phyloP scores from a whole-genome alignment of 805 yeast species.

The Schwanniomyces vanrijiae region DNA sequence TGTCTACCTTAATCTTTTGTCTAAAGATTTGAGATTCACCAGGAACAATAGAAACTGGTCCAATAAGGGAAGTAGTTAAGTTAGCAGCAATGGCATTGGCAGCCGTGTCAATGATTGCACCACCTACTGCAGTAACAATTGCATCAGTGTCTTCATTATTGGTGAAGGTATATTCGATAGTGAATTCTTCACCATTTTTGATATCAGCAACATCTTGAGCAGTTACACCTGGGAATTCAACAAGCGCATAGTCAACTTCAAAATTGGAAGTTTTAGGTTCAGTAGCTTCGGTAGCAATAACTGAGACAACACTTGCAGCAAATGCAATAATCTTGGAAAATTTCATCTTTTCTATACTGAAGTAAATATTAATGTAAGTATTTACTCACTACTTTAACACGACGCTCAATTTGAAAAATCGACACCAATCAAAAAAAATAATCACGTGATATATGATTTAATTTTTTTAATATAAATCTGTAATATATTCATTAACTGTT shows the following conservation, averaged over 20 bases:
- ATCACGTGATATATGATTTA: conserved; percentile 1
- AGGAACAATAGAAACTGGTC: conserved; percentile 53
- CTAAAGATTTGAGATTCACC: conserved; percentile 51
- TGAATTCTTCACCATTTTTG: conserved; percentile 51
- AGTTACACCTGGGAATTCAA: conserved; percentile 41
- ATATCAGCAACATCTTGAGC: conserved; percentile 43
- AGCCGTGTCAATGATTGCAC: conserved; percentile 56
- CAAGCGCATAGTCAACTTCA: conserved; percentile 48
- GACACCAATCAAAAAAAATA: background rate
- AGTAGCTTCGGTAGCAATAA: conserved; percentile 10
- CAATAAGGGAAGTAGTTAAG: conserved; percentile 63
- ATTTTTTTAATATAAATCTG: background rate
- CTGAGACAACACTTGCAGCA: conserved; percentile 7
- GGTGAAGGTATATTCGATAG: conserved; percentile 50
- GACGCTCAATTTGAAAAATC: conserved; percentile 1
- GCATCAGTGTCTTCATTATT: conserved; percentile 54
- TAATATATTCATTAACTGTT: background rate
- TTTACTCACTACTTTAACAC: background rate
- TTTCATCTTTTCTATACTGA: conserved; percentile 2
- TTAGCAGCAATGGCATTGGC: conserved; percentile 55
- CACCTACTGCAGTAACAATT: conserved; percentile 67
- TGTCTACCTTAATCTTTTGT: conserved; percentile 60
- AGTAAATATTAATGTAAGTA: background rate
- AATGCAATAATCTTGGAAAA: conserved; percentile 3
- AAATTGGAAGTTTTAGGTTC: conserved; percentile 20